Evolutionary conservation across 495 filamentous ascomycete species (phyloP).

Genomic region (Penicillium psychrofluorescens): DNA sequence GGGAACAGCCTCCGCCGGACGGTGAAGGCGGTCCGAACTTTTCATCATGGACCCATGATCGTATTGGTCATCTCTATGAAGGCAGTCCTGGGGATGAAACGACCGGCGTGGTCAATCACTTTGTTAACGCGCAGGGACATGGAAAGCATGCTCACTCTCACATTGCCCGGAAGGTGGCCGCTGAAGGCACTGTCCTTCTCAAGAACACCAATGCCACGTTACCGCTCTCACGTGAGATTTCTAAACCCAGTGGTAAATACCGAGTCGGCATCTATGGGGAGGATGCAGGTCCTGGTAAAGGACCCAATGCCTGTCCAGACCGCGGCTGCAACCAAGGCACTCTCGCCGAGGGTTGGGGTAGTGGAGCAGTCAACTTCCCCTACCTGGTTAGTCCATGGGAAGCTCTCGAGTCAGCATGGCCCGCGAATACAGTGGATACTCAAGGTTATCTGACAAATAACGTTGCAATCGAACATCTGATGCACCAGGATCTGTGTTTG

Average conservation of each 20-base stretch:
- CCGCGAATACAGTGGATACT: conserved; percentile 50
- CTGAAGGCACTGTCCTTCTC: conserved; percentile 78
- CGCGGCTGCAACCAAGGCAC: conserved; percentile 79
- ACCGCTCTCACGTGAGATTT: conserved; percentile 52
- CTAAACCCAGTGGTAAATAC: conserved; percentile 33
- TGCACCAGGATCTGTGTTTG: conserved; percentile 56
- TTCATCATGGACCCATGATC: conserved; percentile 77
- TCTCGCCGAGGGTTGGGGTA: conserved; percentile 82
- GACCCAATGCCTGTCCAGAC: conserved; percentile 71
- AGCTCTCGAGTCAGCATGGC: conserved; percentile 56
- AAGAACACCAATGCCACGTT: conserved; percentile 65
- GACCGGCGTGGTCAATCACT: conserved; percentile 65
- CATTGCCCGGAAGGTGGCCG: conserved; percentile 65
- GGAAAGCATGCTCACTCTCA: conserved; percentile 58
- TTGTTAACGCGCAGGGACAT: conserved; percentile 58
- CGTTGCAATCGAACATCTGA: conserved; percentile 26
- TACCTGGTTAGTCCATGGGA: conserved; percentile 68
- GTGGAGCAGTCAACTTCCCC: conserved; percentile 80
- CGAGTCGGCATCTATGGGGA: conserved; percentile 78
- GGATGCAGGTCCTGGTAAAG: conserved; percentile 62
- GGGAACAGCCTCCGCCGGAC: conserved; percentile 45
- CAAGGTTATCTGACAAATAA: conserved; percentile 55
- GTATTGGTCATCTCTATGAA: conserved; percentile 55
- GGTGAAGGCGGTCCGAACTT: conserved; percentile 76
- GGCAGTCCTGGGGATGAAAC: conserved; percentile 52